phyloP scores from a whole-genome alignment of 2,329 filamentous ascomycete genomes.

The Arachnopeziza araneosa region DNA sequence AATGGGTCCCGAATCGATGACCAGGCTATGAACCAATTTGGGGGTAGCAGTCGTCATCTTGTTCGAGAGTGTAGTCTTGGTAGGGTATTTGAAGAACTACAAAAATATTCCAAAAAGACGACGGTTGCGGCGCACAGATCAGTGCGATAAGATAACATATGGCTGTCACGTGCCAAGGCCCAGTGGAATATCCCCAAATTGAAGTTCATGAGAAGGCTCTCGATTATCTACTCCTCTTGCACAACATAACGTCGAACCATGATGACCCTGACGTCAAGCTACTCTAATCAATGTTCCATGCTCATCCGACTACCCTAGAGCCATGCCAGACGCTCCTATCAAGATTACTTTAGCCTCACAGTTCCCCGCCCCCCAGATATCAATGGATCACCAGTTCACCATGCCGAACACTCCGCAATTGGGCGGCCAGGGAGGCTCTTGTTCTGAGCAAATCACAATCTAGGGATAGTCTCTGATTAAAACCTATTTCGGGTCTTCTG shows the following conservation, averaged over 20 bases:
- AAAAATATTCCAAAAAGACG: not conserved
- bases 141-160: not conserved
- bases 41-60: slow-evolving; percentile 23
- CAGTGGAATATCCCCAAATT: too few species aligned
- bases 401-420: not conserved
- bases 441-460: not conserved
- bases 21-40: slow-evolving; percentile 75
- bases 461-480: not conserved
- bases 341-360: not conserved
- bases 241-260: too few species aligned
- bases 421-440: not conserved
- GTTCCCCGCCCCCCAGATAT: not conserved
- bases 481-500: not conserved
- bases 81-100: not conserved
- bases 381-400: not conserved
- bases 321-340: too few species aligned
- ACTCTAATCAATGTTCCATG: too few species aligned
- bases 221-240: too few species aligned
- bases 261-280: too few species aligned
- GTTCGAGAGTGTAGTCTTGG: not conserved
- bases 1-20: slow-evolving; percentile 87
- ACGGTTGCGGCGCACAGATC: too few species aligned
- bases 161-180: not conserved
- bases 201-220: too few species aligned
- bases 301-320: too few species aligned